Evolutionary conservation across 805 yeast genomes (phyloP).

Genomic region (Candida ipomoeae): DNA sequence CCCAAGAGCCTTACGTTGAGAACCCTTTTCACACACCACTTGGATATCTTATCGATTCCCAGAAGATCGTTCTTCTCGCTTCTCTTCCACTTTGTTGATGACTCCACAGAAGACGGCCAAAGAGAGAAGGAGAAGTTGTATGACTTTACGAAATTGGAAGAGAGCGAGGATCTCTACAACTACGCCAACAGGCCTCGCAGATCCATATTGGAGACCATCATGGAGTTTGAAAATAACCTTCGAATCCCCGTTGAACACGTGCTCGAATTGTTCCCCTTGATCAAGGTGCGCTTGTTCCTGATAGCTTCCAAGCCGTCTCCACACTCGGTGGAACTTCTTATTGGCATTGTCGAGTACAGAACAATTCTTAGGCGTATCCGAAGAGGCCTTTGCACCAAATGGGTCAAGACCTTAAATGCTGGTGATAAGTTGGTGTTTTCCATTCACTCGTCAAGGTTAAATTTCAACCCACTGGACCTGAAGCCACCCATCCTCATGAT

Average conservation of each 20-base stretch:
- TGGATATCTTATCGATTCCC: slow-evolving; percentile 82
- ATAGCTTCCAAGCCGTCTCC: slow-evolving; percentile 62
- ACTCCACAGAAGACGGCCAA: slow-evolving; percentile 50
- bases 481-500: slow-evolving; percentile 58
- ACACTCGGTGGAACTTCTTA: slow-evolving; percentile 55
- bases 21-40: slow-evolving; percentile 67
- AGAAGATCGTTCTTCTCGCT: slow-evolving; percentile 73
- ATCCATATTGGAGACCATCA: slow-evolving; percentile 75
- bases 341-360: slow-evolving; percentile 82
- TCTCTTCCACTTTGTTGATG: slow-evolving; percentile 61
- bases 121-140: slow-evolving; percentile 70
- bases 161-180: slow-evolving; percentile 77
- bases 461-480: slow-evolving; percentile 21
- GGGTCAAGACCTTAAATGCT: slow-evolving; percentile 50
- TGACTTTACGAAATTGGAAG: slow-evolving; percentile 70
- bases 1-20: slow-evolving; percentile 57
- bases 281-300: slow-evolving; percentile 80
- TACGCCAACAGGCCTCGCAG: slow-evolving; percentile 93
- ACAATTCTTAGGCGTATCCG: slow-evolving; percentile 76
- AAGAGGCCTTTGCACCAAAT: slow-evolving; percentile 77
- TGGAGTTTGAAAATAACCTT: slow-evolving; percentile 71
- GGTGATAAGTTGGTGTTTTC: slow-evolving; percentile 54
- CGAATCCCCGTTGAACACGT: slow-evolving; percentile 71
- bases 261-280: slow-evolving; percentile 71
- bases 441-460: slow-evolving; percentile 44